A percentile compares a stretch with the other conserved stretches of the same genome.
These are phyloP conservation scores for Metarhizium guizhouense DNA, from an alignment of 2,329 filamentous ascomycete genomes.

Conservation along the genomic window DNA sequence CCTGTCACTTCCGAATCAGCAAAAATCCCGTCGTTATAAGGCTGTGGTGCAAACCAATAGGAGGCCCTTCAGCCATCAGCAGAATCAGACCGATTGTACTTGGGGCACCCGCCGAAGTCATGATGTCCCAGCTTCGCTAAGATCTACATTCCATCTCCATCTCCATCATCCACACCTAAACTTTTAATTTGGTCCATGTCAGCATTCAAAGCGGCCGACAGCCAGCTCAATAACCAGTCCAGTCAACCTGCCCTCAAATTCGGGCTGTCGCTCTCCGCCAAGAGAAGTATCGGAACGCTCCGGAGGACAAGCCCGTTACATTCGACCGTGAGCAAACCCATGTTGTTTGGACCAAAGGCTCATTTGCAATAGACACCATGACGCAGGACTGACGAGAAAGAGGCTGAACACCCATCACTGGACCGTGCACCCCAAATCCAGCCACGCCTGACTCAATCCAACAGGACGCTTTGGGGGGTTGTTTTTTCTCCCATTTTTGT, in stretches of 20 bases:
- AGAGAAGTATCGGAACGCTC: not conserved
- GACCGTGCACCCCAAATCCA: not conserved
- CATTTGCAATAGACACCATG: not conserved
- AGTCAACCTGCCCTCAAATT: not conserved
- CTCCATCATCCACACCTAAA: not conserved
- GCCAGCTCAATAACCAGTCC: not conserved
- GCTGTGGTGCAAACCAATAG: not conserved
- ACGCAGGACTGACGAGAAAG: not conserved
- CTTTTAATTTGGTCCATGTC: not conserved
- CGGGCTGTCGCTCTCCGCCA: not conserved
- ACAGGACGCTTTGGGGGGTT: not conserved
- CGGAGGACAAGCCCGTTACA: not conserved
- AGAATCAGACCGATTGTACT: not conserved
- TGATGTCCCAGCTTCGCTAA: not conserved
- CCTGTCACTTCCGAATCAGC: not conserved
- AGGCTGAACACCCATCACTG: slow-evolving; percentile 11
- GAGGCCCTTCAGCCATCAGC: not conserved
- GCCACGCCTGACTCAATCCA: not conserved
- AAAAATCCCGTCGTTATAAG: not conserved
- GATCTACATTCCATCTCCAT: not conserved
- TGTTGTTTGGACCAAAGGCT: not conserved
- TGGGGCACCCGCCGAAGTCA: not conserved
- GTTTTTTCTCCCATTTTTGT: too few relatives aligned
- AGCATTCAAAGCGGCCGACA: not conserved
- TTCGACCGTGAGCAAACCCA: not conserved